Evolutionary conservation across 768 basidiomycete species (phyloP).

Genomic region (Gelatoporia subvermispora): DNA sequence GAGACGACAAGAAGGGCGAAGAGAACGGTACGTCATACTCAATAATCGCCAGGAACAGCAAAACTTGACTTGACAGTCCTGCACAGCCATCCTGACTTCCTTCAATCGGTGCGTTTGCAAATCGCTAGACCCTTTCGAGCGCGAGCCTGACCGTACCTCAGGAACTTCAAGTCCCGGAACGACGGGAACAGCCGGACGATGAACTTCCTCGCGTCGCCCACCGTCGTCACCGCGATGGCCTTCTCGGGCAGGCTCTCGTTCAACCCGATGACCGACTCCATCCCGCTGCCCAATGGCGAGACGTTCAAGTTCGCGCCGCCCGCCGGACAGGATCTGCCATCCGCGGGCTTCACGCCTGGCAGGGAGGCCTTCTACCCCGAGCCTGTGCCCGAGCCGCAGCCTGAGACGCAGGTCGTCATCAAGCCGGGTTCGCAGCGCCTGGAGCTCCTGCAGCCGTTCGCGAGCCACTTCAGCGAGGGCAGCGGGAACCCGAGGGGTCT

Average conservation of each 20-base stretch:
- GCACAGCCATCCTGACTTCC: conserved; percentile 85
- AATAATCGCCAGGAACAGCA: neutral
- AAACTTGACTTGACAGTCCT: conserved; percentile 1
- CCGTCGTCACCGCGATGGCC: conserved; percentile 95
- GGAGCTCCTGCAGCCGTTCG: conserved; percentile 83
- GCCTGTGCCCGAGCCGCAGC: conserved; percentile 67
- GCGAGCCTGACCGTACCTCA: conserved; percentile 12
- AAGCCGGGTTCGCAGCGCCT: conserved; percentile 75
- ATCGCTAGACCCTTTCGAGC: neutral
- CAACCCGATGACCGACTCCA: conserved; percentile 82
- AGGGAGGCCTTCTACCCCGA: conserved; percentile 71
- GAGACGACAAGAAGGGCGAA: conserved; percentile 80
- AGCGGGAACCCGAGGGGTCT: conserved; percentile 43
- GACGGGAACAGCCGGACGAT: conserved; percentile 92
- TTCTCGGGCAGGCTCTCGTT: conserved; percentile 93
- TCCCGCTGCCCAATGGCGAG: conserved; percentile 62
- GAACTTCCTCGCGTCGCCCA: conserved; percentile 98
- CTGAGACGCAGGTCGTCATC: conserved; percentile 76
- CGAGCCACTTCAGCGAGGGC: conserved; percentile 60
- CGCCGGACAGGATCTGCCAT: conserved; percentile 77
- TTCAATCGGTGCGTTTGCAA: conserved; percentile 74
- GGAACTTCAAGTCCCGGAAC: conserved; percentile 90
- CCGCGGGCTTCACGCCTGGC: conserved; percentile 75
- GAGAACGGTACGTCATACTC: conserved; percentile 70
- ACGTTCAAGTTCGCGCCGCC: conserved; percentile 85